Evolutionary conservation across 768 basidiomycete species (phyloP), one percentile per base, ranked within the genome.

Genomic region (Tulasnella sp.): DNA sequence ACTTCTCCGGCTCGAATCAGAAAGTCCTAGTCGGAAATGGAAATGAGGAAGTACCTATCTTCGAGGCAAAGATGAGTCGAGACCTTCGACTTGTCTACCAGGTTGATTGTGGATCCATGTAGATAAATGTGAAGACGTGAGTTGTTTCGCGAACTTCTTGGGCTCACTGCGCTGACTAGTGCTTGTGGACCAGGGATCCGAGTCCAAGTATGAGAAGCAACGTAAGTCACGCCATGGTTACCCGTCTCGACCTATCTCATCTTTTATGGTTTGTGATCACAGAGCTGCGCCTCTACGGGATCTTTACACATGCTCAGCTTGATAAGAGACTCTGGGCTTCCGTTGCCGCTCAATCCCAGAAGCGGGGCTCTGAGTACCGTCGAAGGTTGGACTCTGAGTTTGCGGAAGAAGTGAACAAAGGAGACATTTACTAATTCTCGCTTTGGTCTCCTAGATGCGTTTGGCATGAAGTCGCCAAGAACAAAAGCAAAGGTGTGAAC

Each of bases 1-100:
- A 81, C 58, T 86, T 87, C 65, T 85, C 85, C 1, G 73, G 74
- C 9, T 80, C 83, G 59, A 86, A 86, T 62, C 82, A 86, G 64
- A 83, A 84, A 68, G 70, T 76, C 5, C 70, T 86, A 11, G 80
- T 73, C 21, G 75, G 76, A 0, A 52, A 67, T 0, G 70, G 72
- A 10, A 68, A 69, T 11, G 76, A 77, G 0, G n/a, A n/a, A n/a
- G 68, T 86, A 2, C 82, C 84, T 0, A 76, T 86, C 9, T 86
- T 76, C 53, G 83, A 85, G 66, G 85, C 85, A 0, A 85, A 84
- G 67, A 80, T 85, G 76, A 78, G 78, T 9, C 65, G 72, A 0
- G 79, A 82, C 62, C 66, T 74, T 23, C 71, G 79, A 11, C 67
- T 83, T 23, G 73, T 83, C 1, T 63, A 63, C 52, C 62, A 56